These are phyloP conservation scores for Erodium moschatum DNA, from an alignment of 441 rosid genomes.

Conservation along the genomic window DNA sequence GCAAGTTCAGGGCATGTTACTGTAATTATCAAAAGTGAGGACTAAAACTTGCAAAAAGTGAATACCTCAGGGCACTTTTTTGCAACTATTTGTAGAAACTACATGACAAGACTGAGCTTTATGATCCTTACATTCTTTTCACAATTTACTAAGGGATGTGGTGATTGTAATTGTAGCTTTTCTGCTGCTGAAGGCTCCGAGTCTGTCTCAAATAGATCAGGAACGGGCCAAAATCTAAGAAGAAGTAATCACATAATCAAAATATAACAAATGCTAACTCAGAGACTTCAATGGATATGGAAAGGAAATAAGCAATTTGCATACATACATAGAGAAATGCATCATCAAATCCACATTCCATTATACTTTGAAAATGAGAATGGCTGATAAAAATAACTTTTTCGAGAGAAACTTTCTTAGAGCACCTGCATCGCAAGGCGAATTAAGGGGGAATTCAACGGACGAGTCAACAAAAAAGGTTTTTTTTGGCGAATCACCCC, in stretches of 20 bases:
- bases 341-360: background rate
- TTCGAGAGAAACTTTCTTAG: too few species aligned
- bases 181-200: constrained; percentile 28
- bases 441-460: too few species aligned
- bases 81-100: background rate
- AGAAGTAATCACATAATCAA: constrained; percentile 15
- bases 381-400: background rate
- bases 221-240: constrained; percentile 48
- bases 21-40: too few species aligned
- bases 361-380: background rate
- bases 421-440: too few species aligned
- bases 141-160: constrained; percentile 50
- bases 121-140: constrained; percentile 50
- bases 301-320: background rate
- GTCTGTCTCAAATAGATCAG: constrained; percentile 34
- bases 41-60: too few species aligned
- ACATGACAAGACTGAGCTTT: background rate
- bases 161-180: constrained; percentile 28
- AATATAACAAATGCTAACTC: background rate
- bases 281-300: background rate
- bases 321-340: background rate
- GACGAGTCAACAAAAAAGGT: too few species aligned
- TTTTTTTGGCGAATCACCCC: too few species aligned
- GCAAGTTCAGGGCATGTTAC: too few species aligned
- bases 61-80: too few species aligned